Percentiles rank a stretch among this genome's conserved stretches.
Conservation (phyloP, 1,139 yeast genomes). For the Kurtzmaniella quercitrusa region DNA sequence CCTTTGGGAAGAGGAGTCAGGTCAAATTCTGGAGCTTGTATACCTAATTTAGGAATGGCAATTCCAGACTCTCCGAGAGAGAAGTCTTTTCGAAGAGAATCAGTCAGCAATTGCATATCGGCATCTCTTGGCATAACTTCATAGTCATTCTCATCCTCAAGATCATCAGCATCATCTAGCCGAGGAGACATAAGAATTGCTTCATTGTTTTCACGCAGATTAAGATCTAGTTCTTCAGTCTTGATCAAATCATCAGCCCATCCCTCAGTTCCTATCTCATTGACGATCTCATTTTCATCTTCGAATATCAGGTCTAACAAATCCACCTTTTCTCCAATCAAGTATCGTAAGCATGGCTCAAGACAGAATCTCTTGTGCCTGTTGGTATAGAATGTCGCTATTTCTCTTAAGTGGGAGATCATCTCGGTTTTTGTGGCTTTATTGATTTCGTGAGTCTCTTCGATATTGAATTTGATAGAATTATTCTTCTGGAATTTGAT, state of each 20-base stretch:
- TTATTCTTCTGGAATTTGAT: slow-evolving; percentile 21
- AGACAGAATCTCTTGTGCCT: slow-evolving; percentile 61
- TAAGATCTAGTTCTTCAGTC: slow-evolving; percentile 27
- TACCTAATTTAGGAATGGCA: slow-evolving; percentile 3
- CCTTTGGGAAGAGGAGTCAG: slow-evolving; percentile 90
- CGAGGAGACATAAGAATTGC: slow-evolving; percentile 32
- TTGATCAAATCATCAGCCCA: slow-evolving; percentile 44
- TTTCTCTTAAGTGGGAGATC: slow-evolving; percentile 45
- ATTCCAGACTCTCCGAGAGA: slow-evolving; percentile 6
- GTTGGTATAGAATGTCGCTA: slow-evolving; percentile 54
- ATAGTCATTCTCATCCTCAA: slow-evolving; percentile 9
- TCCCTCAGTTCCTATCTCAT: slow-evolving; percentile 38
- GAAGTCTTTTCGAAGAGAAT: slow-evolving; percentile 6
- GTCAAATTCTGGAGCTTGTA: slow-evolving; percentile 41
- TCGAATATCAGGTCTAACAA: slow-evolving; percentile 34
- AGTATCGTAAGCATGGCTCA: slow-evolving; percentile 72
- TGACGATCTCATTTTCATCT: slow-evolving; percentile 17
- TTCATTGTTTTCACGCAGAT: slow-evolving; percentile 29
- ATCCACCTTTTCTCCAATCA: slow-evolving; percentile 77
- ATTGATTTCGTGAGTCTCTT: slow-evolving; percentile 69
- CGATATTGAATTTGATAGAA: slow-evolving; percentile 53
- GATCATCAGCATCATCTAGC: slow-evolving; percentile 23
- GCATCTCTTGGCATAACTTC: slow-evolving; percentile 7
- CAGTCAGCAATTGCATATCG: slow-evolving; percentile 6
- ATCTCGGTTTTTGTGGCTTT: slow-evolving; percentile 47